phyloP scores from a whole-genome alignment of 805 yeast genomes.

The Pichia occidentalis region DNA sequence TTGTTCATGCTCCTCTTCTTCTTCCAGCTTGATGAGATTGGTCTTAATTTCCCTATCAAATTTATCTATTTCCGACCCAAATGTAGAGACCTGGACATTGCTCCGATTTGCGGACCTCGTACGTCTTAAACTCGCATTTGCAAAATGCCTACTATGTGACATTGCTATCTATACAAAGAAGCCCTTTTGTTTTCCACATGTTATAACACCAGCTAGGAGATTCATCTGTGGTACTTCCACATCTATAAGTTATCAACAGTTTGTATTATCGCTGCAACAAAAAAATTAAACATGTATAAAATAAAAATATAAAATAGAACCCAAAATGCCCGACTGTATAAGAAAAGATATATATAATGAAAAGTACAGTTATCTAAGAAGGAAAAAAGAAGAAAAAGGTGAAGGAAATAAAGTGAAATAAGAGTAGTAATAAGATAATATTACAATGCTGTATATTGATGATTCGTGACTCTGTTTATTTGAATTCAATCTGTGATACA shows the following conservation, averaged over 20 bases:
- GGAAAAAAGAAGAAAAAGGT: not conserved
- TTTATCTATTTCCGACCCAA: conserved; percentile 9
- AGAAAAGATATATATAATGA: not conserved
- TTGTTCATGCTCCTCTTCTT: no score
- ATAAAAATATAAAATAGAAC: not conserved
- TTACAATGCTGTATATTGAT: no score
- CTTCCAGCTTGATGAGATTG: no score
- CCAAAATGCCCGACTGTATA: not conserved
- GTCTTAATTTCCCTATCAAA: conserved; percentile 7
- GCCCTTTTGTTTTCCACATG: no score
- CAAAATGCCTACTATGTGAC: conserved; percentile 14
- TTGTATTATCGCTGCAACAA: no score
- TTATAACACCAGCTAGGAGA: no score
- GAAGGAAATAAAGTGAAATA: not conserved
- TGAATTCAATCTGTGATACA: conserved; percentile 22
- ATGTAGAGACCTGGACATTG: conserved; percentile 2
- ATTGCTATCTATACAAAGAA: conserved; percentile 2
- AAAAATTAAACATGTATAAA: no score
- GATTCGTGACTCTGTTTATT: no score
- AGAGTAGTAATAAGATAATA: not conserved
- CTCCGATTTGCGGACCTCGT: not conserved
- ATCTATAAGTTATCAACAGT: no score
- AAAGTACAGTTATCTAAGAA: not conserved
- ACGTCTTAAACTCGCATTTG: not conserved
- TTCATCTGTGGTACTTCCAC: no score